Conservation (phyloP, 2,329 filamentous ascomycete genomes). For the Colletotrichum sp. region DNA sequence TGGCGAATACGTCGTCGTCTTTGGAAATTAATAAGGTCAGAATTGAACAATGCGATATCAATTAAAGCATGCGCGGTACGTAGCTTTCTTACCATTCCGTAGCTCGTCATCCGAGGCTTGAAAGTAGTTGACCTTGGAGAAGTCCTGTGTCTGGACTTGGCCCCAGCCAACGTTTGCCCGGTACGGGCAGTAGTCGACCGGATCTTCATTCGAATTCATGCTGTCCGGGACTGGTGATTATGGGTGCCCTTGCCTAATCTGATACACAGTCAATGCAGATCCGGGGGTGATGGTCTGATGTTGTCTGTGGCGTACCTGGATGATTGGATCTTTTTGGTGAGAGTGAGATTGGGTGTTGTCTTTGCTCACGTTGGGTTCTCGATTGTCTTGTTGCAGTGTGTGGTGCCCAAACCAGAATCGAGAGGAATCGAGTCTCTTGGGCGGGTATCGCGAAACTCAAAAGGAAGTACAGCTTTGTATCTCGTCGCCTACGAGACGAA, state of each 20-base stretch:
- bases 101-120: constrained; percentile 43
- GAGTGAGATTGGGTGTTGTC: not conserved
- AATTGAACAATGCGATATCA: not conserved
- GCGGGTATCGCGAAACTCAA: constrained; percentile 20
- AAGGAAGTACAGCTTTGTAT: constrained; percentile 14
- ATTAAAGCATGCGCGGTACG: not conserved
- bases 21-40: not conserved
- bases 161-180: constrained; percentile 42
- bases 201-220: constrained; percentile 43
- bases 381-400: not conserved
- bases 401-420: constrained; percentile 16
- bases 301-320: not conserved
- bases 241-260: constrained; percentile 12
- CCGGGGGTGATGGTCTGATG: not conserved
- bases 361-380: not conserved
- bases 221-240: constrained; percentile 30
- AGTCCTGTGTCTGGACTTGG: constrained; percentile 46
- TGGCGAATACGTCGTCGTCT: constrained; percentile 14
- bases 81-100: constrained; percentile 11
- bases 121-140: constrained; percentile 46
- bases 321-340: not conserved
- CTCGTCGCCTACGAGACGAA: constrained; percentile 19
- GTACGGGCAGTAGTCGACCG: constrained; percentile 42
- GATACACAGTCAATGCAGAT: constrained; percentile 14
- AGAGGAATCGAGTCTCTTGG: constrained; percentile 14